Evolutionary conservation across 352 stramenopile species (phyloP).

Genomic region (Phytophthora constricta): DNA sequence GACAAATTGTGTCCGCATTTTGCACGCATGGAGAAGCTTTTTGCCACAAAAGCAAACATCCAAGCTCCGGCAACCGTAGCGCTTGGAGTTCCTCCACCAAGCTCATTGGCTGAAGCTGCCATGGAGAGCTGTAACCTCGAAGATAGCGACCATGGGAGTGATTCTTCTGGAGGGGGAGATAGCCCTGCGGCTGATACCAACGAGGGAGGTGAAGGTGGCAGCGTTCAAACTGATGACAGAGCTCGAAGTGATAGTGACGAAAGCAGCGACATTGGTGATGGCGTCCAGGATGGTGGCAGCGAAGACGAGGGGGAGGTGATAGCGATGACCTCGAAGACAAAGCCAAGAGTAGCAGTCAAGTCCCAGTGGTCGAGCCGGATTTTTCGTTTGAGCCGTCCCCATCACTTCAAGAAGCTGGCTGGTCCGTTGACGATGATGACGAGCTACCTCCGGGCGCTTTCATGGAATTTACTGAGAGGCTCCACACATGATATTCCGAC

Average conservation of each 20-base stretch:
- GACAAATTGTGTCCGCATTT: not conserved
- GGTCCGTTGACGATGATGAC: not conserved
- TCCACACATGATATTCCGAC: not conserved
- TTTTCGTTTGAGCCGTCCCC: not conserved
- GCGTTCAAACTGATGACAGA: not conserved
- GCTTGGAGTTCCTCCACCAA: not conserved
- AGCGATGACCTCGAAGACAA: not conserved
- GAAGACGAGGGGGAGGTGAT: not conserved
- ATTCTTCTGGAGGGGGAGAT: not conserved
- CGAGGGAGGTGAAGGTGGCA: not conserved
- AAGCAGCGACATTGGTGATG: not conserved
- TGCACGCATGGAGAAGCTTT: not conserved
- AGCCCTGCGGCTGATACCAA: too few relatives aligned
- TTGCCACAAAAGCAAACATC: not conserved
- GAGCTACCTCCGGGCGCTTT: not conserved
- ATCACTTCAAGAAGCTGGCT: not conserved
- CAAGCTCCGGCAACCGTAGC: not conserved
- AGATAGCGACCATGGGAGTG: not conserved
- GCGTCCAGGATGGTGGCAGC: not conserved
- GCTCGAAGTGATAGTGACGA: not conserved
- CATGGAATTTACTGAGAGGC: not conserved
- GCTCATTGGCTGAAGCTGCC: not conserved
- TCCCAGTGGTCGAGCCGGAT: not conserved
- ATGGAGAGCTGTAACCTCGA: not conserved
- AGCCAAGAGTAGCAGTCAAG: not conserved